Evolutionary conservation across 176 grass and related monocot genomes (phyloP), one percentile per base, ranked within the genome.

Genomic region (Coix lacrymajobi): DNA sequence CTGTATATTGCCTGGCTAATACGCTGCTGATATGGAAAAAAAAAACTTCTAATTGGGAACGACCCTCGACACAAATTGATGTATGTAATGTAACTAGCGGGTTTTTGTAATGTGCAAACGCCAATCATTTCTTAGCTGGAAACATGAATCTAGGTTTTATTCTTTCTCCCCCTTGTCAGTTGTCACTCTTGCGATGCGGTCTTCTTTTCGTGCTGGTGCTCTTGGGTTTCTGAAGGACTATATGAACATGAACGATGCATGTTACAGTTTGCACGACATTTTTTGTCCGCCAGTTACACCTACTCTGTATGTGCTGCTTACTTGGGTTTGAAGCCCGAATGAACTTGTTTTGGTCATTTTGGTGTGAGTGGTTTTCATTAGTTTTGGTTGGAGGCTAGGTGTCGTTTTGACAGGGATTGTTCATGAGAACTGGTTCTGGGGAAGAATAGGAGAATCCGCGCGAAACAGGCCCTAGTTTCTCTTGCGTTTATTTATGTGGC

Each of bases 71-170:
- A 69, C 77, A 79, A 61, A 79, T 78, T 67, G n/a, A 2, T 83
- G 39, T 87, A 60, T 60, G 56, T 60, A 60, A 44, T 83, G 79
- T 87, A 90, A 86, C 75, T 87, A 78, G 70, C 12, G 20, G 34
- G 34, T 77, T 89, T 89, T 82, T 81, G 83, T 76, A 76, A 89
- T 80, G 82, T 58, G 71, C 71, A 82, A 83, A 79, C 77, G 26
- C 9, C 60, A 57, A 57, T 36, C 26, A 28, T 65, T 81, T 81
- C 16, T 65, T 81, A 85, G 78, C 39, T 71, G 40, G 51, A 85
- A 76, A 71, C 57, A 63, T 62, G 39, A 28, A 29, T 3, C 17
- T 84, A 78, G 80, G 40, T 24, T 41, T 43, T 6, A 19, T 68
- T 80, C 44, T 66, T 79, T 40, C 17, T 62, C 52, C 70, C 60